Percentiles rank a stretch among this genome's conserved stretches.
These are phyloP conservation scores for Talaromyces proteolyticus DNA, from an alignment of 495 filamentous ascomycete genomes.

Conservation along the genomic window DNA sequence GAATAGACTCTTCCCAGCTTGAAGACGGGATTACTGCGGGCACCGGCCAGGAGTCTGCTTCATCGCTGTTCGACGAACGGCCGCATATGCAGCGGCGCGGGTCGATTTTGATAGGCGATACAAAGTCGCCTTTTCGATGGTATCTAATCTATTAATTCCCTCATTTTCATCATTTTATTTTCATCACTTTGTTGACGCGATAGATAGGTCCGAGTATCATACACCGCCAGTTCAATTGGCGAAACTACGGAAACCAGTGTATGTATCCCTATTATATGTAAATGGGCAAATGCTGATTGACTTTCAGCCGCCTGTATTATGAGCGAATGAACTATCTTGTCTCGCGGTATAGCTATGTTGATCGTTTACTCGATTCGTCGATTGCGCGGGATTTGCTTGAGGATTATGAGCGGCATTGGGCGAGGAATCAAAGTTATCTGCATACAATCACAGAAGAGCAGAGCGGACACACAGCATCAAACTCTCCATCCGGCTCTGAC, in stretches of 20 bases:
- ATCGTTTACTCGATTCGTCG: constrained; percentile 83
- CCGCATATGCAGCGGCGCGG: constrained; percentile 15
- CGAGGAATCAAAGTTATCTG: constrained; percentile 16
- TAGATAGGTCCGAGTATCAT: constrained; percentile 28
- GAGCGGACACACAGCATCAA: not conserved
- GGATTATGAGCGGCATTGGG: constrained; percentile 58
- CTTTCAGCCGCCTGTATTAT: constrained; percentile 62
- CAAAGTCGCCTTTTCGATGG: constrained; percentile 31
- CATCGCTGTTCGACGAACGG: not conserved
- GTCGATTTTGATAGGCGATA: constrained; percentile 27
- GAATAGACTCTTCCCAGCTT: too few species aligned
- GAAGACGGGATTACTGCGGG: not conserved
- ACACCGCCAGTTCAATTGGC: constrained; percentile 20
- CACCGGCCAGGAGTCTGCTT: not conserved
- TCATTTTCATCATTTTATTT: too few species aligned
- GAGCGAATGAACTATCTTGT: constrained; percentile 77
- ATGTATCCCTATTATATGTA: constrained; percentile 2
- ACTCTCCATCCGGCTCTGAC: constrained; percentile 14
- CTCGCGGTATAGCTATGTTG: constrained; percentile 85
- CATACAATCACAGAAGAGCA: constrained; percentile 15
- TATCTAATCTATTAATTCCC: too few species aligned
- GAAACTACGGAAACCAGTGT: constrained; percentile 23
- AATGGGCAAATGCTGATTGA: not conserved
- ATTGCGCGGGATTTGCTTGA: constrained; percentile 80
- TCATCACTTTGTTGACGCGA: too few species aligned